phyloP scores from a whole-genome alignment of 352 stramenopile genomes.

The Globisporangium nagaii region DNA sequence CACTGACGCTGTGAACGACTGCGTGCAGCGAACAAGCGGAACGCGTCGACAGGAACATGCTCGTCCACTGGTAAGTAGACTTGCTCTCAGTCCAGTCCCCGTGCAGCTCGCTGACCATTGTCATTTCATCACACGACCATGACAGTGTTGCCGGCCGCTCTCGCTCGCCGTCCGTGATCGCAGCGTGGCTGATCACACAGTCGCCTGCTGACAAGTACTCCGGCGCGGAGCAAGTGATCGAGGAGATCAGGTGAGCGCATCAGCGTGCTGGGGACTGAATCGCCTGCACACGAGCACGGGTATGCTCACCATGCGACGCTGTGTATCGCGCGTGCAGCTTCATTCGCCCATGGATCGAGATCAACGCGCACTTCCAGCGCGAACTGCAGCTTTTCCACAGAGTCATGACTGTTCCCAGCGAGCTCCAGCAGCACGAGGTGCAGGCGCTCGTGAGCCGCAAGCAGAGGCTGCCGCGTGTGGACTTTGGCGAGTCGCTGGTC shows the following conservation, averaged over 20 bases:
- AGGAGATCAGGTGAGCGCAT: constrained; percentile 53
- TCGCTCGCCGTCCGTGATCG: constrained; percentile 46
- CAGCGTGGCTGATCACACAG: constrained; percentile 42
- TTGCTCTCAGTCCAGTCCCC: too few relatives aligned
- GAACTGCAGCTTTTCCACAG: constrained; percentile 25
- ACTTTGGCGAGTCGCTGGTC: constrained; percentile 53
- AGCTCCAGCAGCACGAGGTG: constrained; percentile 1
- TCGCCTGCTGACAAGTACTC: constrained; percentile 8
- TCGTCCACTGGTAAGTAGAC: constrained; percentile 77
- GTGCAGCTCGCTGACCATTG: too few relatives aligned
- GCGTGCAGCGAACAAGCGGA: constrained; percentile 26
- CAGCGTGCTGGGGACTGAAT: too few relatives aligned
- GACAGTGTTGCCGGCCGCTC: constrained; percentile 62
- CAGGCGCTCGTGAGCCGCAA: neutral
- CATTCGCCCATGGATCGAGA: constrained; percentile 63
- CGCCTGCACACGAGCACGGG: too few relatives aligned
- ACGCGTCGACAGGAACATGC: constrained; percentile 32
- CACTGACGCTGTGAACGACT: neutral
- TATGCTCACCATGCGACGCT: neutral
- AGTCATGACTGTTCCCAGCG: neutral
- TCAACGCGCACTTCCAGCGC: constrained; percentile 50
- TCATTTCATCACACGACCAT: too few relatives aligned
- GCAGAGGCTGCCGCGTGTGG: constrained; percentile 29
- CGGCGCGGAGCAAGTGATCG: constrained; percentile 27
- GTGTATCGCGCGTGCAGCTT: constrained; percentile 16